Conservation (phyloP, 768 basidiomycete species). For the Termitomyces sp. region DNA sequence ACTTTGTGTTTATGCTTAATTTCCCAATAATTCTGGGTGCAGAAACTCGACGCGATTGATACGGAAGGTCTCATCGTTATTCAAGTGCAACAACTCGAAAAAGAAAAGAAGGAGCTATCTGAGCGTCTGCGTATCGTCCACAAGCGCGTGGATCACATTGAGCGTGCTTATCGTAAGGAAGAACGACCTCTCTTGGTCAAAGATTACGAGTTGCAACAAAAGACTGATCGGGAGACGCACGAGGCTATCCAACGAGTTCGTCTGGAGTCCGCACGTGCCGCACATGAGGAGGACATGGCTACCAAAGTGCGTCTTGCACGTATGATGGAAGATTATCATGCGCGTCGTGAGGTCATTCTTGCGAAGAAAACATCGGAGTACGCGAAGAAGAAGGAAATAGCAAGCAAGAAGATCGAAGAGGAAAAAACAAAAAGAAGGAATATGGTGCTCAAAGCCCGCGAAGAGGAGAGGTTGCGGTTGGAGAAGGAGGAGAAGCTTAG, state of each 20-base stretch:
- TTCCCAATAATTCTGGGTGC: slow-evolving; percentile 1
- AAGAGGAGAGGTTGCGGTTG: slow-evolving; percentile 42
- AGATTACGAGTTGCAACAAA: slow-evolving; percentile 86
- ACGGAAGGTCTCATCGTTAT: slow-evolving; percentile 83
- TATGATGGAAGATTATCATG: slow-evolving; percentile 66
- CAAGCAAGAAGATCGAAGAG: slow-evolving; percentile 67
- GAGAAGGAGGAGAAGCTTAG: slow-evolving; percentile 34
- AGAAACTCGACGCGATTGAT: slow-evolving; percentile 82
- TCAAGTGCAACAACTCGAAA: slow-evolving; percentile 93
- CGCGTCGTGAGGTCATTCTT: slow-evolving; percentile 46
- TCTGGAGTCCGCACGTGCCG: slow-evolving; percentile 44
- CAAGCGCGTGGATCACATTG: slow-evolving; percentile 92
- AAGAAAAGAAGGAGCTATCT: slow-evolving; percentile 86
- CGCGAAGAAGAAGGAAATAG: slow-evolving; percentile 47
- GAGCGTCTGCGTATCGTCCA: slow-evolving; percentile 76
- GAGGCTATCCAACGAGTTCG: slow-evolving; percentile 53
- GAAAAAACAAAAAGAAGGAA: slow-evolving; percentile 75
- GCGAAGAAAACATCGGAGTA: slow-evolving; percentile 62
- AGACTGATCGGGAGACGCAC: slow-evolving; percentile 65
- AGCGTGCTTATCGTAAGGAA: slow-evolving; percentile 92
- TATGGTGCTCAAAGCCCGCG: slow-evolving; percentile 49
- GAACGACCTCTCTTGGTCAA: slow-evolving; percentile 79
- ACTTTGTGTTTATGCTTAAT: background rate
- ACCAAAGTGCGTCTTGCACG: slow-evolving; percentile 71
- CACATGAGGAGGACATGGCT: slow-evolving; percentile 62